Evolutionary conservation across 2,329 filamentous ascomycete species (phyloP), one percentile per base, ranked within the genome.

Genomic region (Beauveria brongniartii): DNA sequence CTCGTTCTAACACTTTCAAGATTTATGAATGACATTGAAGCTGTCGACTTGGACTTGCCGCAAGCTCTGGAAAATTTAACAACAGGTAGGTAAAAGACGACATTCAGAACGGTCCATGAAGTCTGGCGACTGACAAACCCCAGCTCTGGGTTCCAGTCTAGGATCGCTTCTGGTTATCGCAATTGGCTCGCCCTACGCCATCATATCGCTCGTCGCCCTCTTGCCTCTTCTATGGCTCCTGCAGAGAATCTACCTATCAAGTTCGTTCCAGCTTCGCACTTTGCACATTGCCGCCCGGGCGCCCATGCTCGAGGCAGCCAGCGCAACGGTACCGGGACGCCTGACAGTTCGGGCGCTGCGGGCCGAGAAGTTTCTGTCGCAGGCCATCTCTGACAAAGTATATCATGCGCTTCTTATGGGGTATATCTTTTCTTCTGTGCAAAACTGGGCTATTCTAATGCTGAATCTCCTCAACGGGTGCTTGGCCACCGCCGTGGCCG

Each of bases 161-260:
- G 55, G 44, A 20, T 59, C 55, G 34, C 37, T 59, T 7, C 37
- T 59, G 28, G 55, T 59, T 18, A 59, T 59, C 5, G 55, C 30
- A 14, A 43, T 59, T 18, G 55, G 46, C 6, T 59, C 55, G n/a
- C 55, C 55, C 3, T 59, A 26, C 55, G 51, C 55, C 9, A 34
- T 59, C 7, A 51, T 59, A 20, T 16, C 20, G 8, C 46, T 59
- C 6, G 30, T 37, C 9, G 28, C 44, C 51, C 34, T 59, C 14
- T 30, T 59, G 10, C 46, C 55, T 1, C 20, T 51, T 1, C 30
- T 59, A 7, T 59, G 41, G 24, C 7, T 59, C 24, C 24, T 59
- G 0, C 55, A 59, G 18, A 59, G 30, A n/a, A 41, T 50, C 14
- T 59, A 59, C 16, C 22, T 59, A 9, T 22, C 30, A 5, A 51